Base-by-base conservation (phyloP, 805 yeast species). In the Priceomyces castillae region DNA sequence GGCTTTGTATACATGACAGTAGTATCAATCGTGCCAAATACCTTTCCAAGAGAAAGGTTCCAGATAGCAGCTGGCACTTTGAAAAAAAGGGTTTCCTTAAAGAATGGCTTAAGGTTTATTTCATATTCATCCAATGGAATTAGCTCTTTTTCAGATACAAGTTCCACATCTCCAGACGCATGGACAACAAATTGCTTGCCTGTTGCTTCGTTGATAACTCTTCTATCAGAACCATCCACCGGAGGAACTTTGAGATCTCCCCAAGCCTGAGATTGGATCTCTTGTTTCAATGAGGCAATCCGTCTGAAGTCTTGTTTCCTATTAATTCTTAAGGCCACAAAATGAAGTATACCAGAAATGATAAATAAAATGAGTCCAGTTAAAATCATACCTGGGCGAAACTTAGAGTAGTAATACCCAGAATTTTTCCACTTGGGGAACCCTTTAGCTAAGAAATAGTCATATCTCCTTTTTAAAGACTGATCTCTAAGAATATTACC, bases 371-470 rank as follows among this genome's bases (percentile, higher is more conserved):
- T 69, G 2, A 67, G 51, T 1, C 82, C 31, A 0, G 86, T 78
- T 39, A 80, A 59, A 9, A 74, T 51, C 25, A 77, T 58, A 31
- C 84, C 84, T 17, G 90, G 97, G 56, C 84, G 77, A 74, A 73
- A 89, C 62, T 82, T 75, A 57, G 78, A 59, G 60, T 84, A 79
- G 49, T 72, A 71, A 70, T 85, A 79, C 41, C 80, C 87, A 16
- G 81, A 74, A 12, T 82, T 87, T 45, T 81, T 81, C 77, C 86
- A 88, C 48, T 75, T 73, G 5, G 99, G 98, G 65, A 94, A 92
- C 6, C 98, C 97, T 52, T 80, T 77, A 34, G 78, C 71, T 42
- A 86, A 69, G 64, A 87, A 94, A 62, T 80, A 90, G 62, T 94
- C 98, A 62, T 94, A 94, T 6, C 89, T 74, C 48, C 82, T 78